phyloP scores from a whole-genome alignment of 768 basidiomycete species.

The Guyanaporus albipodus region DNA sequence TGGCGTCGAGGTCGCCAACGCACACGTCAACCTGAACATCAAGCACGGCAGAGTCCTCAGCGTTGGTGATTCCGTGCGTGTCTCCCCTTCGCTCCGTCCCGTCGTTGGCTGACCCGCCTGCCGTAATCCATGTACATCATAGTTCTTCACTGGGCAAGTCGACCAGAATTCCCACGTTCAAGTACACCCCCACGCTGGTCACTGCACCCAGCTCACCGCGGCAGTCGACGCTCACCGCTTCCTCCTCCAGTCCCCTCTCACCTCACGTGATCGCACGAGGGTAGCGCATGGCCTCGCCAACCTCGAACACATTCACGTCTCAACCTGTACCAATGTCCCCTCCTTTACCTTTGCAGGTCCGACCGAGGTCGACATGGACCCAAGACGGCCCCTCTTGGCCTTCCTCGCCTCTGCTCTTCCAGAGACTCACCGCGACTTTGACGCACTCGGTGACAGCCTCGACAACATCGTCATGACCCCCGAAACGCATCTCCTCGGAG shows the following conservation, averaged over 20 bases:
- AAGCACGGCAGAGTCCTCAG: constrained; percentile 80
- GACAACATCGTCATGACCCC: constrained; percentile 46
- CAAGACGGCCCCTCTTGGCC: constrained; percentile 59
- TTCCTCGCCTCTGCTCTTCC: constrained; percentile 78
- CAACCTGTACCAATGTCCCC: constrained; percentile 53
- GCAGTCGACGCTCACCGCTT: constrained; percentile 30
- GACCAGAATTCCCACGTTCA: constrained; percentile 26
- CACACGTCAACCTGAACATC: constrained; percentile 92
- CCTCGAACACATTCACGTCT: constrained; percentile 45
- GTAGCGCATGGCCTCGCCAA: constrained; percentile 16
- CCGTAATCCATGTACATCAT: constrained; percentile 3
- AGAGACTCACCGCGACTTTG: constrained; percentile 38
- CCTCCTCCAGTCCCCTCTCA: constrained; percentile 24
- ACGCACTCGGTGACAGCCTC: constrained; percentile 45
- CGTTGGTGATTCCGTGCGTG: constrained; percentile 79
- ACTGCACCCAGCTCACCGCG: constrained; percentile 44
- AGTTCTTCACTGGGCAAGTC: constrained; percentile 74
- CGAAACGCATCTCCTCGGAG: constrained; percentile 45
- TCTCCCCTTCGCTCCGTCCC: not conserved
- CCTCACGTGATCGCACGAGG: constrained; percentile 8
- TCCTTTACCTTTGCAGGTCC: constrained; percentile 22
- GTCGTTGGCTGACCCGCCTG: constrained; percentile 5
- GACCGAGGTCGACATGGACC: constrained; percentile 29
- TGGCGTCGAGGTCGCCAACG: constrained; percentile 85
- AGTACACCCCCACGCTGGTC: constrained; percentile 49